These are phyloP conservation scores for Marasmius fiardii DNA, from an alignment of 1,284 basidiomycete genomes.

Conservation along the genomic window DNA sequence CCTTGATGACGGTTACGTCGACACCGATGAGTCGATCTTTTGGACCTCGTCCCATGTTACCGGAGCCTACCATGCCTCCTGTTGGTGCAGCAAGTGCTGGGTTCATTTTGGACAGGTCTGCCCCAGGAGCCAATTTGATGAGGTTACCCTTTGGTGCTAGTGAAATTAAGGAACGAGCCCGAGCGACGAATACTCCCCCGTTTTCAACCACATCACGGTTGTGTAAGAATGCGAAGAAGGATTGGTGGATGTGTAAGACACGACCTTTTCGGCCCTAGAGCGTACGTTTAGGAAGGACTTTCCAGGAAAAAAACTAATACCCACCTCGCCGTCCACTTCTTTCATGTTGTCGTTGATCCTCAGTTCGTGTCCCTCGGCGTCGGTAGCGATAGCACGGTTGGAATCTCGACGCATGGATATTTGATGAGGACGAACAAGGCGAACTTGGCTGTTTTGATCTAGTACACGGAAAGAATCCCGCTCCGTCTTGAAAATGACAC, in stretches of 20 bases:
- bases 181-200: constrained; percentile 91
- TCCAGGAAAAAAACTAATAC: constrained; percentile 19
- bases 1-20: constrained; percentile 80
- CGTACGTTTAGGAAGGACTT: background rate
- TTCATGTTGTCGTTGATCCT: constrained; percentile 91
- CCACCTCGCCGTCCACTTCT: constrained; percentile 86
- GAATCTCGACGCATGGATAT: constrained; percentile 91
- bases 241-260: constrained; percentile 94
- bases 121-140: constrained; percentile 51
- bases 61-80: constrained; percentile 81
- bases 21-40: constrained; percentile 84
- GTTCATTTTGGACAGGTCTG: constrained; percentile 96
- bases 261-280: constrained; percentile 82
- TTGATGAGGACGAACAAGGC: constrained; percentile 91
- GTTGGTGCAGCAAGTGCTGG: constrained; percentile 69
- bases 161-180: constrained; percentile 75
- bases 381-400: constrained; percentile 82
- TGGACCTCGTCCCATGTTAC: constrained; percentile 67
- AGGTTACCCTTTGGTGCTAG: constrained; percentile 81
- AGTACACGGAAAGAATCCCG: constrained; percentile 93
- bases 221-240: constrained; percentile 91
- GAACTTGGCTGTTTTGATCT: constrained; percentile 90
- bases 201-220: constrained; percentile 91
- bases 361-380: constrained; percentile 83
- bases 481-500: constrained; percentile 98